A percentile compares a stretch with the other conserved stretches of the same genome.
These are phyloP conservation scores for Leccinum pseudoinsigne DNA, from an alignment of 1,284 basidiomycete species.

Conservation along the genomic window DNA sequence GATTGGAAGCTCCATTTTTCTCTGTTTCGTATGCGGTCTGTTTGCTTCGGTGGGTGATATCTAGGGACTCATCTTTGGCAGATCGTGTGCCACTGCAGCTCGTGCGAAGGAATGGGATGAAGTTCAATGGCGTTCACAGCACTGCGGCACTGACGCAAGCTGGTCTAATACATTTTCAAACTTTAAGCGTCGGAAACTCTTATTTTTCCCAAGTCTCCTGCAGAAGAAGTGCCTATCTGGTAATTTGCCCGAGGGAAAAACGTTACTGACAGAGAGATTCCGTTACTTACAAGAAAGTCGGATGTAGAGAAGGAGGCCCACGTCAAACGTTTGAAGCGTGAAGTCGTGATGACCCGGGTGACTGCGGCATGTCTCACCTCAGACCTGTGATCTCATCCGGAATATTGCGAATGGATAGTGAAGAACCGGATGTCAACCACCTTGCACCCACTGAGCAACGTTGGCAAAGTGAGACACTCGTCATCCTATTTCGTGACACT, in stretches of 20 bases:
- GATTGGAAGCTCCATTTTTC: not conserved
- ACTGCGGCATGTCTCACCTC: slow-evolving; percentile 18
- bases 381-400: slow-evolving; percentile 2
- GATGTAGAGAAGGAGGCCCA: not conserved
- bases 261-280: not conserved
- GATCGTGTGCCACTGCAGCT: not conserved
- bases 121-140: slow-evolving; percentile 1
- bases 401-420: not conserved
- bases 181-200: not conserved
- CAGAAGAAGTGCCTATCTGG: not conserved
- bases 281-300: slow-evolving; percentile 10
- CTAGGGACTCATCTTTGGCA: not conserved
- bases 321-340: slow-evolving; percentile 3
- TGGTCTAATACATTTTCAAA: slow-evolving; percentile 1
- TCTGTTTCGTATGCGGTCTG: not conserved
- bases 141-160: not conserved
- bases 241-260: not conserved
- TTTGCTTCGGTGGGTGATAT: not conserved
- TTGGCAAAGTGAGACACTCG: slow-evolving; percentile 20
- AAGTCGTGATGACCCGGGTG: slow-evolving; percentile 1
- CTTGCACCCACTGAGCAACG: not conserved
- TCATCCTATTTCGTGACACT: slow-evolving; percentile 14
- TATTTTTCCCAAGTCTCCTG: not conserved
- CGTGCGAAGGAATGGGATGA: not conserved
- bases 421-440: not conserved